Evolutionary conservation across 352 stramenopile species (phyloP), one percentile per base, ranked within the genome.

Genomic region (Phytophthora tubulina): DNA sequence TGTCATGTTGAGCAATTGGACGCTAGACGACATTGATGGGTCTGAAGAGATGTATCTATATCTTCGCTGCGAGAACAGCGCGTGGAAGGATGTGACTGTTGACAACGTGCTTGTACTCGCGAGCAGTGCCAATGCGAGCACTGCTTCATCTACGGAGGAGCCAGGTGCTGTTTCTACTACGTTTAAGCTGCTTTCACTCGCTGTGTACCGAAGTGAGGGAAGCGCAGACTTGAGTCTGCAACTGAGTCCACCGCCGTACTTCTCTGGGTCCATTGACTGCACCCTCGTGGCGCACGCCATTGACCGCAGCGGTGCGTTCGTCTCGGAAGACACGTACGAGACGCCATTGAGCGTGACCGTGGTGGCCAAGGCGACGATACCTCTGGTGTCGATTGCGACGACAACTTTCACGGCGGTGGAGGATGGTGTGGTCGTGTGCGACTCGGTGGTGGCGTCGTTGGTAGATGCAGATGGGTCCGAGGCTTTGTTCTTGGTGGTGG

Each of bases 391-490:
- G 1, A 41, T 73, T 10, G 10, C 17, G 21, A 54, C 41, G 32
- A 69, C 50, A 4, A 32, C 14, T 6, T 74, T 75, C 41, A 45
- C 38, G 2, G 69, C 65, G 0, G 38, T 70, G 35, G 78, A 85
- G 70, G 75, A 85, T 52, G 59, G 50, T 8, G 56, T 70, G 36
- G 55, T 78, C 1, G 38, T 73, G 4, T 76, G 66, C 1, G 67
- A 74, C 48, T 54, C 58, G 15, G 61, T 83, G 1, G 32, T n/a
- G 17, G 72, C 72, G 3, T 72, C 62, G 4, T 49, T 86, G 33
- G 55, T 79, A 33, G 79, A 86, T 68, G 55, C 67, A 4, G 79
- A 86, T 21, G 70, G 73, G 11, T 86, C 79, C 0, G 76, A 86
- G 45, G 44, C 41, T 9, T 39, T 81, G 15, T 82, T 72, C 42